Evolutionary conservation across 177 flowering plant species (phyloP).

Genomic region (Vitis hybrid): DNA sequence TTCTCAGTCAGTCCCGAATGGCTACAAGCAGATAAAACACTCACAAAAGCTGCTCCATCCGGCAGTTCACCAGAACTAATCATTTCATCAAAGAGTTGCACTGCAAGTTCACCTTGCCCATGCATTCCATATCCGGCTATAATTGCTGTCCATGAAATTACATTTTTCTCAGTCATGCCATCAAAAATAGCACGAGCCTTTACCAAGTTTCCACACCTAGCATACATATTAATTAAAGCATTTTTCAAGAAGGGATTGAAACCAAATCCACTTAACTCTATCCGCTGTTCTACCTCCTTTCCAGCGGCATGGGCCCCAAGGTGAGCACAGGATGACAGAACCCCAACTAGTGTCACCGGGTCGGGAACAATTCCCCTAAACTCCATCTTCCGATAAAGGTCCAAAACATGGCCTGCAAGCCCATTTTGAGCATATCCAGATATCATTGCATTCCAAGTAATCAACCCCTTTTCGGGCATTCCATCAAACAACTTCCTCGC

Average conservation of each 20-base stretch:
- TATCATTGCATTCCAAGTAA: constrained; percentile 93
- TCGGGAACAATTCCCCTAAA: constrained; percentile 54
- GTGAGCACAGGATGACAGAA: constrained; percentile 75
- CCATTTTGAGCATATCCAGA: constrained; percentile 90
- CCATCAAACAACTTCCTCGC: constrained; percentile 63
- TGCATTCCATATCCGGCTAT: constrained; percentile 71
- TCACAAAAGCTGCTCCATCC: constrained; percentile 54
- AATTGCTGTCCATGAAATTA: constrained; percentile 66
- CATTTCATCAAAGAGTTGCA: constrained; percentile 60
- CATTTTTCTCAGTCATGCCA: constrained; percentile 35
- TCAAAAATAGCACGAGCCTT: constrained; percentile 49
- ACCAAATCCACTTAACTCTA: constrained; percentile 33
- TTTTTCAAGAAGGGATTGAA: constrained; percentile 46
- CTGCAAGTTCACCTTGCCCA: constrained; percentile 56
- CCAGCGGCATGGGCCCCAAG: constrained; percentile 72
- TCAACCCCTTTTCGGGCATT: constrained; percentile 58
- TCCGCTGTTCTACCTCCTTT: constrained; percentile 47
- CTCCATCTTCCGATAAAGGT: constrained; percentile 66
- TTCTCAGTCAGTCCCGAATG: constrained; percentile 64
- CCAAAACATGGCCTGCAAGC: constrained; percentile 57
- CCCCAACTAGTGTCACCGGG: constrained; percentile 71
- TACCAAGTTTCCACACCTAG: constrained; percentile 61
- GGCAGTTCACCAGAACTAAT: constrained; percentile 41
- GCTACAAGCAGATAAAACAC: constrained; percentile 67
- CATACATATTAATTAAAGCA: constrained; percentile 62